Evolutionary conservation across 495 filamentous ascomycete genomes (phyloP), one percentile per base, ranked within the genome.

Genomic region (Penicillium silybi): DNA sequence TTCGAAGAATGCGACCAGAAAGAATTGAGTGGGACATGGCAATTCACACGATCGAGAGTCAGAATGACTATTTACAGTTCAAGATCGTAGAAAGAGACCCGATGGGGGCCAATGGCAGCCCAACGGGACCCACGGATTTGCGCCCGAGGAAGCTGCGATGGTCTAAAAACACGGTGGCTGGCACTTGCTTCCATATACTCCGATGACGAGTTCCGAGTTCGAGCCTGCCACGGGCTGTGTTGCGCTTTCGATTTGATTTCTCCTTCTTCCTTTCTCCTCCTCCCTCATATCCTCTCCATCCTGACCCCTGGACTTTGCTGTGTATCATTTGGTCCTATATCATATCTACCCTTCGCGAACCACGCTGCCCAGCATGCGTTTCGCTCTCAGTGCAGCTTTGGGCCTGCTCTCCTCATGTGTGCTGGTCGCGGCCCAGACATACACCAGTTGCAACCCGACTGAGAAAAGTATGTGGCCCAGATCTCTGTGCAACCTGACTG

Each of bases 371-470:
- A 63, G 39, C 55, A 75, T 75, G 72, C 60, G 50, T 37, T 44
- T 69, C 35, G 51, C 51, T 48, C 52, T 66, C 22, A 45, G 58
- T 46, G 57, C 55, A 52, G 58, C 65, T 26, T 17, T 65, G 45
- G 44, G 60, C 52, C 53, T 74, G 25, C 44, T 75, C 26, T 57
- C 54, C 23, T 65, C 53, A 15, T 48, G 64, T 6, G 39, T 52
- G 34, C 56, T 82, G 53, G 82, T 75, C 27, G 65, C 76, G 55
- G 88, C 84, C 42, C 89, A 93, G 76, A 93, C 89, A 34, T 86
- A 76, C 61, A 86, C 85, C 17, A 72, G 70, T 52, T 95, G 89
- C 68, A 86, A 95, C 59, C 89, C 89, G 37, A 76, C 81, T 50
- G 66, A 85, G 59, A 79, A 80, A 59, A 70, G 87, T 89, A 75